Evolutionary conservation across 2,329 filamentous ascomycete species (phyloP).

Genomic region (Aschersonia sp.): DNA sequence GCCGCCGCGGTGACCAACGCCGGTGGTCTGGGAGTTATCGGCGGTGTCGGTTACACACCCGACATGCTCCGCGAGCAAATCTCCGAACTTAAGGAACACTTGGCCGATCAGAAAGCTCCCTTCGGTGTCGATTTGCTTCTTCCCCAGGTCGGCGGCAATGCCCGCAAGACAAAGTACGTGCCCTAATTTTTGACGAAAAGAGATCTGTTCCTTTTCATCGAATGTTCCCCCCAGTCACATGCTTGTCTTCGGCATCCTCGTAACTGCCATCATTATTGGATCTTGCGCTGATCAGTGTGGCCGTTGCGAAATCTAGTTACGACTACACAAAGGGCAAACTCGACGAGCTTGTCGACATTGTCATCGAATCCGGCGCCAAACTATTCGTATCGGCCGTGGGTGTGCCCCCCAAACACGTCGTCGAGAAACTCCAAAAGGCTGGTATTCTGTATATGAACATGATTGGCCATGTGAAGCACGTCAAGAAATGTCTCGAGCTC

Average conservation of each 20-base stretch:
- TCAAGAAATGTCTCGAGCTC: constrained; percentile 83
- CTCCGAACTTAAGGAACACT: constrained; percentile 76
- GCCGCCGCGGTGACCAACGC: constrained; percentile 95
- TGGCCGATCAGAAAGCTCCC: constrained; percentile 81
- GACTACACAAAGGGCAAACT: constrained; percentile 99
- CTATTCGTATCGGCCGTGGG: constrained; percentile 96
- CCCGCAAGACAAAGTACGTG: constrained; percentile 77
- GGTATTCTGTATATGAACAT: constrained; percentile 99
- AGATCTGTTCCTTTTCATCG: background rate
- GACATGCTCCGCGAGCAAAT: constrained; percentile 96
- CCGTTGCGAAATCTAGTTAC: constrained; percentile 47
- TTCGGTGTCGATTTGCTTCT: constrained; percentile 91
- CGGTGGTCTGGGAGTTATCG: constrained; percentile 90
- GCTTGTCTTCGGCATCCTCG: too few species aligned
- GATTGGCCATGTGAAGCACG: constrained; percentile 99
- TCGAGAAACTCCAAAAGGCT: constrained; percentile 76
- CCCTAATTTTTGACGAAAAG: background rate
- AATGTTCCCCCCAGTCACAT: background rate
- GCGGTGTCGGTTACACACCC: constrained; percentile 88
- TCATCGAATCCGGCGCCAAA: constrained; percentile 81
- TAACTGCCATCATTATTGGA: too few species aligned
- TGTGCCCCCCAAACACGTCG: constrained; percentile 74
- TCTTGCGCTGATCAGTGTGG: background rate
- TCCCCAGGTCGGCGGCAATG: constrained; percentile 85
- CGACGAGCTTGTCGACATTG: constrained; percentile 73